These are phyloP conservation scores for Fraxinus dipetala DNA, from an alignment of 305 asterid genomes.

Conservation along the genomic window DNA sequence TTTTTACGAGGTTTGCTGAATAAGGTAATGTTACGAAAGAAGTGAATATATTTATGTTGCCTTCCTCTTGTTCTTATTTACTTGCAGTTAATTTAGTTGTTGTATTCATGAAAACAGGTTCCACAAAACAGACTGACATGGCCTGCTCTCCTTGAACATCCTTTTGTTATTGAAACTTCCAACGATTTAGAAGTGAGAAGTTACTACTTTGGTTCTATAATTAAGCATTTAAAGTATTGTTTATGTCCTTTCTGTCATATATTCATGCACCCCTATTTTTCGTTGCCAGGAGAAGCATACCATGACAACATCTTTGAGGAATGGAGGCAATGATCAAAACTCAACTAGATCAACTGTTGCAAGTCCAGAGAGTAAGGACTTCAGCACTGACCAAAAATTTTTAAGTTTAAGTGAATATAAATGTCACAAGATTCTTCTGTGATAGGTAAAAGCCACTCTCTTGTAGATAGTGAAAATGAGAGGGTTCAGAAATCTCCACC, in stretches of 20 bases:
- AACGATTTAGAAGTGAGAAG: constrained; percentile 52
- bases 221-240: constrained; percentile 17
- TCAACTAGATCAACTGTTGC: constrained; percentile 45
- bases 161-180: constrained; percentile 67
- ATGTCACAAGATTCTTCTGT: constrained; percentile 14
- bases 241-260: constrained; percentile 8
- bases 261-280: constrained; percentile 19
- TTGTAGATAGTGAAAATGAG: constrained; percentile 44
- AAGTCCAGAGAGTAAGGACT: constrained; percentile 38
- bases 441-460: constrained; percentile 50
- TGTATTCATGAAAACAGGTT: constrained; percentile 47
- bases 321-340: constrained; percentile 45
- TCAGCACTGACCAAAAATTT: constrained; percentile 11
- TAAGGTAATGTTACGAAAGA: constrained; percentile 53
- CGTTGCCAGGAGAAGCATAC: constrained; percentile 46
- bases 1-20: constrained; percentile 91
- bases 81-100: constrained; percentile 27
- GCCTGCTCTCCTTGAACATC: constrained; percentile 99
- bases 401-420: constrained; percentile 22
- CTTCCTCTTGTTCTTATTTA: constrained; percentile 19
- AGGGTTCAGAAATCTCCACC: constrained; percentile 35
- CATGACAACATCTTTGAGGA: constrained; percentile 39
- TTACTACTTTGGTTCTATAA: constrained; percentile 12
- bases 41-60: constrained; percentile 8
- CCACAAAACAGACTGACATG: constrained; percentile 90